Conservation (phyloP, 1,139 yeast species). For the Saccharomycopsis hybrid region DNA sequence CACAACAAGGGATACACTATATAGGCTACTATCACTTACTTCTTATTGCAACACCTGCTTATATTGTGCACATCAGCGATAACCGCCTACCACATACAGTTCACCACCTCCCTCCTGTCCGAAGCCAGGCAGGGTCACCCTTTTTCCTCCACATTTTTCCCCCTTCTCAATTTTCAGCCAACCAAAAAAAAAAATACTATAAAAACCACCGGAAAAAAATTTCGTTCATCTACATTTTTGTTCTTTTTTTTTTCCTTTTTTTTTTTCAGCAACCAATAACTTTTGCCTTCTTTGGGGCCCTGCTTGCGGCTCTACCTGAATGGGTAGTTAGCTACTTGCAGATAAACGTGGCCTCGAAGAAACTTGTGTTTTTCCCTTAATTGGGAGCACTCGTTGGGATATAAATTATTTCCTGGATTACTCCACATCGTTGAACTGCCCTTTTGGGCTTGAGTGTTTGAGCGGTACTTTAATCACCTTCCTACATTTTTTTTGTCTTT, state of each 20-base stretch:
- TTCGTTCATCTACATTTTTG: too few species aligned
- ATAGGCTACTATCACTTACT: too few species aligned
- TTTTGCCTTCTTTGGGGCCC: slow-evolving; percentile 3
- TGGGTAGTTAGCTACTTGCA: background rate
- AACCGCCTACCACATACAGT: too few species aligned
- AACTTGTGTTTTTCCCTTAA: background rate
- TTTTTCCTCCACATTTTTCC: too few species aligned
- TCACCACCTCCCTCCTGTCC: too few species aligned
- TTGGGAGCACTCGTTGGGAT: slow-evolving; percentile 3
- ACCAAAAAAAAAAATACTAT: too few species aligned
- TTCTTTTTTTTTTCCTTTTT: background rate
- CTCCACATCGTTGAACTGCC: slow-evolving; percentile 15
- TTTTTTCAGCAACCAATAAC: background rate
- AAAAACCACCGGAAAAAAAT: too few species aligned
- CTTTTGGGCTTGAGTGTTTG: background rate
- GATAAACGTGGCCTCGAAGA: slow-evolving; percentile 2
- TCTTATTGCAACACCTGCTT: too few species aligned
- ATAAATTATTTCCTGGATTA: slow-evolving; percentile 2
- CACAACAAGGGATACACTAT: too few species aligned
- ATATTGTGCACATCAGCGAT: too few species aligned
- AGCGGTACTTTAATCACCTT: slow-evolving; percentile 16
- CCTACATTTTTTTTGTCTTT: slow-evolving; percentile 3
- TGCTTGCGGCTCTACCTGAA: slow-evolving; percentile 1
- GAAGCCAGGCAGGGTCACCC: too few species aligned
- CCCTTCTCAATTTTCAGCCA: too few species aligned